A percentile compares a stretch with the other conserved stretches of the same genome.
Evolutionary conservation across 768 basidiomycete species (phyloP).

Genomic region (Rickenella mellea): DNA sequence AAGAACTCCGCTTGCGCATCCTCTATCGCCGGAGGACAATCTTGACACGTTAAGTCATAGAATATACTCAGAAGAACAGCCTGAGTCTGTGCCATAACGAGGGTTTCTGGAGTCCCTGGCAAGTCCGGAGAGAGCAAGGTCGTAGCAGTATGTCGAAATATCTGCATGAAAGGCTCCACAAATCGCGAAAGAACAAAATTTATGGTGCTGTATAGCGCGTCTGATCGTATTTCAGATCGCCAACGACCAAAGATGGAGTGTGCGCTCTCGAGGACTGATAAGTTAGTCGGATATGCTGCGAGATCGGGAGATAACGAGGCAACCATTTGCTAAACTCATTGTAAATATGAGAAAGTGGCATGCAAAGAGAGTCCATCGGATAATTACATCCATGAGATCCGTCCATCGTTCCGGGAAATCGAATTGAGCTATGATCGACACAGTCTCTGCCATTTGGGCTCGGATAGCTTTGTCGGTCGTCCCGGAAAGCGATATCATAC

Average conservation of each 20-base stretch:
- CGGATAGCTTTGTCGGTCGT: slow-evolving; percentile 65
- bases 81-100: slow-evolving; percentile 60
- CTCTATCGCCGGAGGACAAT: slow-evolving; percentile 90
- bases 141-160: slow-evolving; percentile 62
- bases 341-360: not conserved
- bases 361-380: not conserved
- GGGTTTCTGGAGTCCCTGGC: too few relatives aligned
- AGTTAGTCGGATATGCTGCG: slow-evolving; percentile 78
- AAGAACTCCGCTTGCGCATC: slow-evolving; percentile 83
- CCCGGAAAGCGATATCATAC: slow-evolving; percentile 81
- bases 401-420: slow-evolving; percentile 91
- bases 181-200: slow-evolving; percentile 84
- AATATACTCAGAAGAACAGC: slow-evolving; percentile 78
- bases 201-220: slow-evolving; percentile 82
- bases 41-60: slow-evolving; percentile 91
- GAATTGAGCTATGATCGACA: slow-evolving; percentile 81
- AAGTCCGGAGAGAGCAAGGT: slow-evolving; percentile 47
- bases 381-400: slow-evolving; percentile 83
- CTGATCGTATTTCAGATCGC: slow-evolving; percentile 84
- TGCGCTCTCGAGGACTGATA: slow-evolving; percentile 87
- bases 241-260: slow-evolving; percentile 94
- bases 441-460: slow-evolving; percentile 86
- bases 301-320: slow-evolving; percentile 64
- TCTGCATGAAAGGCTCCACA: slow-evolving; percentile 70
- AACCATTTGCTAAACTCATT: slow-evolving; percentile 68